Conservation (phyloP, 306 rosid species). For the Vigna angularis region DNA sequence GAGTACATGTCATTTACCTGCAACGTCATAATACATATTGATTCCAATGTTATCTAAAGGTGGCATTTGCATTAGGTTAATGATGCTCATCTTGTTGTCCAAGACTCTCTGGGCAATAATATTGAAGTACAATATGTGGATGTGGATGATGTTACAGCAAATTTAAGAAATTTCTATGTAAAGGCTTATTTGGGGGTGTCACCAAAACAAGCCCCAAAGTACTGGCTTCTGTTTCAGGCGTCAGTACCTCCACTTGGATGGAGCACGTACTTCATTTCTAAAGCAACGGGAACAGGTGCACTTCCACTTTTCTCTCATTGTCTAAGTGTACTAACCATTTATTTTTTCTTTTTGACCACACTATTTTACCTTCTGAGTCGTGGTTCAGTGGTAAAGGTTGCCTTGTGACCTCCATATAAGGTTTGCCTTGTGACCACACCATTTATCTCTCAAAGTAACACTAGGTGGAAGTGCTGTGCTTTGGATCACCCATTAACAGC, state of each 20-base stretch:
- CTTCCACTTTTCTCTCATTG: not conserved
- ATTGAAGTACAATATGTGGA: slow-evolving; percentile 66
- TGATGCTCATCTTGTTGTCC: slow-evolving; percentile 68
- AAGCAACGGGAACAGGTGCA: slow-evolving; percentile 56
- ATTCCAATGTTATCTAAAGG: slow-evolving; percentile 35
- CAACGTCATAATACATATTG: not conserved
- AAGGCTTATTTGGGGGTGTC: slow-evolving; percentile 74
- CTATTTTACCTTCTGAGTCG: too few relatives aligned
- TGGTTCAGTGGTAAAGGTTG: not conserved
- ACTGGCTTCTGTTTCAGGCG: slow-evolving; percentile 85
- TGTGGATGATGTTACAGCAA: slow-evolving; percentile 63
- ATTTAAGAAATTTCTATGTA: slow-evolving; percentile 69
- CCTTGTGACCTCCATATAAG: not conserved
- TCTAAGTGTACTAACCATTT: not conserved
- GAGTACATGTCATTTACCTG: slow-evolving; percentile 47
- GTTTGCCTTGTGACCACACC: not conserved
- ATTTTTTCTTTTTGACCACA: not conserved
- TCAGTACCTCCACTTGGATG: slow-evolving; percentile 89
- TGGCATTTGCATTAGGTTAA: slow-evolving; percentile 65
- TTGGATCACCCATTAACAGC: not conserved
- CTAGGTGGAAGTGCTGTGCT: too few relatives aligned
- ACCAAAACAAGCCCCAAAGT: slow-evolving; percentile 65
- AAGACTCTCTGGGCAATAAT: slow-evolving; percentile 73
- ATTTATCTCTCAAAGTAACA: not conserved
- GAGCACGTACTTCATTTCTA: slow-evolving; percentile 83